Conservation (phyloP, 805 yeast genomes). For the Limtongozyma cylindracea region DNA sequence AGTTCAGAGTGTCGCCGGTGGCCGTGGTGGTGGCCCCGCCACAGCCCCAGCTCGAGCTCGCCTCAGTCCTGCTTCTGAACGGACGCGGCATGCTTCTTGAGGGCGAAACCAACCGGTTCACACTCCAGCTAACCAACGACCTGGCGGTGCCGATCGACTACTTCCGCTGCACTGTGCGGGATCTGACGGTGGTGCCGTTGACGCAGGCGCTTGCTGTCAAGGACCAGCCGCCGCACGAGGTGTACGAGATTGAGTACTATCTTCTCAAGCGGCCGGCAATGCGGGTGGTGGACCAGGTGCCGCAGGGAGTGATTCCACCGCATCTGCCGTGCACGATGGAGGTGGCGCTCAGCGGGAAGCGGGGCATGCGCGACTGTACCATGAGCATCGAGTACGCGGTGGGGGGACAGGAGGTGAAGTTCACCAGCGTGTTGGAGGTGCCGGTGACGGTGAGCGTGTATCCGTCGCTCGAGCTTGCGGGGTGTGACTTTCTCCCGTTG, state of each 20-base stretch:
- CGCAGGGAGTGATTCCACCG: no score
- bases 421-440: conserved; percentile 29
- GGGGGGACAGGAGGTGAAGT: conserved; percentile 4
- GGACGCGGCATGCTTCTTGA: conserved; percentile 57
- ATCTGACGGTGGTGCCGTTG: no score
- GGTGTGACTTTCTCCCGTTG: conserved; percentile 51
- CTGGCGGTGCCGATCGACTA: conserved; percentile 29
- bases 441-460: conserved; percentile 50
- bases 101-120: conserved; percentile 36
- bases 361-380: conserved; percentile 18
- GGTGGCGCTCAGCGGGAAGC: conserved; percentile 40
- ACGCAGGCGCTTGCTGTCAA: conserved; percentile 3
- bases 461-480: conserved; percentile 48
- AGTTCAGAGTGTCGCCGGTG: conserved; percentile 4
- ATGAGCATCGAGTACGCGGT: no score
- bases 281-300: no score
- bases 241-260: conserved; percentile 53
- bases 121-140: conserved; percentile 26
- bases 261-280: conserved; percentile 28
- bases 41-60: conserved; percentile 37
- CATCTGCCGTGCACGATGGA: conserved; percentile 45
- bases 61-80: conserved; percentile 25
- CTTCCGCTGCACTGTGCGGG: conserved; percentile 37
- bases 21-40: conserved; percentile 11
- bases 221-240: conserved; percentile 29